These are phyloP conservation scores for Populus pruinosa DNA, from an alignment of 345 rosid species.

Conservation along the genomic window DNA sequence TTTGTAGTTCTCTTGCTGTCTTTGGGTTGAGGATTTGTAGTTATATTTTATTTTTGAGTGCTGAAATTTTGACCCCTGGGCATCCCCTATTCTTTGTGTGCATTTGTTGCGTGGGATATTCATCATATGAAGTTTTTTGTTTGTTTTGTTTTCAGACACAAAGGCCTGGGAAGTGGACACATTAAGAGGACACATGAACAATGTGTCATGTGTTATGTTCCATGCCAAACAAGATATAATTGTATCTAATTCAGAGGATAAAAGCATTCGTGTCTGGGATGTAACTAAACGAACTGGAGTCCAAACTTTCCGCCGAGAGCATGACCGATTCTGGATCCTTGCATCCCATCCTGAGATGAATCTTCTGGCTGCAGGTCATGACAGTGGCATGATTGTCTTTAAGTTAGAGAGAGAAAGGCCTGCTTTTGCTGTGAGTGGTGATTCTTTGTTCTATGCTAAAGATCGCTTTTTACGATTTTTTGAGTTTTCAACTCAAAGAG, in stretches of 20 bases:
- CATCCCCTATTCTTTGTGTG: background rate
- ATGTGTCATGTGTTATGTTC: slow-evolving; percentile 94
- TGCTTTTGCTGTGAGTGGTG: slow-evolving; percentile 80
- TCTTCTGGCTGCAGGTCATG: slow-evolving; percentile 96
- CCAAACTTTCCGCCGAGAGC: slow-evolving; percentile 94
- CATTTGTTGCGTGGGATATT: background rate
- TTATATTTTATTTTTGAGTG: background rate
- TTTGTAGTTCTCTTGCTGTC: background rate
- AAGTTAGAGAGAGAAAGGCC: slow-evolving; percentile 96
- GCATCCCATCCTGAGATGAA: slow-evolving; percentile 94
- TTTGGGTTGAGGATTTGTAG: background rate
- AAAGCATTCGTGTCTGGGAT: slow-evolving; percentile 96
- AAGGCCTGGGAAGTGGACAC: slow-evolving; percentile 99
- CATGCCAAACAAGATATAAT: slow-evolving; percentile 93
- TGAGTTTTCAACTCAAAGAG: slow-evolving; percentile 72
- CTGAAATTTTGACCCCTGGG: background rate
- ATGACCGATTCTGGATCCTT: slow-evolving; percentile 93
- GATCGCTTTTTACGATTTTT: slow-evolving; percentile 79
- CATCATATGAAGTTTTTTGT: background rate
- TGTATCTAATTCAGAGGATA: slow-evolving; percentile 96
- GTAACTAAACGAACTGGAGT: slow-evolving; percentile 85
- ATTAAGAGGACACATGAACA: slow-evolving; percentile 90
- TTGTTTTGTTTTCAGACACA: slow-evolving; percentile 57
- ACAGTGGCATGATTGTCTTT: slow-evolving; percentile 93
- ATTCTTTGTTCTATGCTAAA: slow-evolving; percentile 66